Conservation (phyloP, 2,329 filamentous ascomycete genomes). For the Diaporthe citriasiana region DNA sequence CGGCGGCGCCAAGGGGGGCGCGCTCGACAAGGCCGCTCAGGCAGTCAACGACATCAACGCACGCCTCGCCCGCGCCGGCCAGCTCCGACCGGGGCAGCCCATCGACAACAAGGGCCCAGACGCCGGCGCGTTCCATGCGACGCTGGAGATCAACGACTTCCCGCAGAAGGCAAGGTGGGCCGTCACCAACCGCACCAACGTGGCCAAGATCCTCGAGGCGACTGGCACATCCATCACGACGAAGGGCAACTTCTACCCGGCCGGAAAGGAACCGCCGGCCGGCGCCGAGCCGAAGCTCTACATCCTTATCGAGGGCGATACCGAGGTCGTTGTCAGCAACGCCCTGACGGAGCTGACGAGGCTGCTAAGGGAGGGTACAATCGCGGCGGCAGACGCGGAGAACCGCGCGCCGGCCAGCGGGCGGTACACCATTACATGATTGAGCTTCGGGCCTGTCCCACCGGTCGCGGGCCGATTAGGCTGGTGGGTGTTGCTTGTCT, state of each 20-base stretch:
- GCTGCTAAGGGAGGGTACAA: constrained; percentile 88
- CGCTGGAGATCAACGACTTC: constrained; percentile 99
- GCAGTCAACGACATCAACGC: constrained; percentile 93
- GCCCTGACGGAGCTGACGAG: constrained; percentile 93
- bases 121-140: constrained; percentile 96
- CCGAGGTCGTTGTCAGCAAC: constrained; percentile 89
- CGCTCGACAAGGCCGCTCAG: constrained; percentile 89
- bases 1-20: constrained; percentile 65
- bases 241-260: constrained; percentile 90
- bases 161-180: constrained; percentile 99
- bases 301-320: constrained; percentile 97
- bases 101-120: constrained; percentile 99
- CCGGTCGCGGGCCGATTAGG: not conserved
- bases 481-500: not conserved
- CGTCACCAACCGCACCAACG: constrained; percentile 97
- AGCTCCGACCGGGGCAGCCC: constrained; percentile 90
- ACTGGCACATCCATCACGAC: constrained; percentile 97
- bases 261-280: constrained; percentile 83
- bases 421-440: constrained; percentile 86
- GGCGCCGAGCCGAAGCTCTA: constrained; percentile 93
- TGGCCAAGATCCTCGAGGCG: constrained; percentile 95
- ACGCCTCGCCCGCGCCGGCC: constrained; percentile 88
- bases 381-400: constrained; percentile 90
- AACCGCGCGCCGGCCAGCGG: constrained; percentile 82
- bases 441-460: not conserved